Percentiles rank a stretch among this genome's conserved stretches.
Conservation (phyloP, 225 moss, liverwort and hornwort genomes). For the Anthoceros angustus region DNA sequence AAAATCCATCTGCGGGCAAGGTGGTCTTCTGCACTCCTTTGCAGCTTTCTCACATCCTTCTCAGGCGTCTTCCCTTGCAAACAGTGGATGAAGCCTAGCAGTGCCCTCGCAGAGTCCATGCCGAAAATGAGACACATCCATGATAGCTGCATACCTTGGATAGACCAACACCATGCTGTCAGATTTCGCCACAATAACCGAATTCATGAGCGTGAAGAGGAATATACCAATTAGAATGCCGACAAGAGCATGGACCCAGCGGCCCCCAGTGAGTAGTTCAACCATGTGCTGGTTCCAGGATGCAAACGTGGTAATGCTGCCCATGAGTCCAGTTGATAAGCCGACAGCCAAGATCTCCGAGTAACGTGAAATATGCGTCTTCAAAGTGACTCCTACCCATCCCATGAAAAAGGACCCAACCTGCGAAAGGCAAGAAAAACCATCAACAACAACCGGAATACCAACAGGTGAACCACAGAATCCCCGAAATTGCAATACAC, state of each 20-base stretch:
- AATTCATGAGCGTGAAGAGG: background rate
- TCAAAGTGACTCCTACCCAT: slow-evolving; percentile 85
- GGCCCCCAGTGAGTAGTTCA: slow-evolving; percentile 35
- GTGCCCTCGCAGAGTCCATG: slow-evolving; percentile 56
- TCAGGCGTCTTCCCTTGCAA: slow-evolving; percentile 17
- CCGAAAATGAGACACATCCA: slow-evolving; percentile 67
- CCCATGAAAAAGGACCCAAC: slow-evolving; percentile 96
- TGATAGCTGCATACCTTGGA: slow-evolving; percentile 56
- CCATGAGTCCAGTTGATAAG: slow-evolving; percentile 93
- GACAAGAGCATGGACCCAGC: slow-evolving; percentile 45
- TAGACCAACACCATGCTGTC: background rate
- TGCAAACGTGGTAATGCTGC: slow-evolving; percentile 88
- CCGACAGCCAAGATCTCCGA: slow-evolving; percentile 72
- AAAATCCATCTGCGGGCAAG: slow-evolving; percentile 24
- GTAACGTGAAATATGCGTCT: slow-evolving; percentile 54
- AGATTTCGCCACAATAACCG: too few relatives aligned
- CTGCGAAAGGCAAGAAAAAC: slow-evolving; percentile 20
- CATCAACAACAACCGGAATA: background rate
- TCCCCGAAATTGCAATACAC: slow-evolving; percentile 1
- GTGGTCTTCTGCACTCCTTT: slow-evolving; percentile 30
- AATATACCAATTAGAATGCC: slow-evolving; percentile 60
- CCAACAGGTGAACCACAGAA: background rate
- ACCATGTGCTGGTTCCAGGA: slow-evolving; percentile 71
- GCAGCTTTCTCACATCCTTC: slow-evolving; percentile 22
- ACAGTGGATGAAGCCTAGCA: slow-evolving; percentile 18